phyloP scores from a whole-genome alignment of 1,284 basidiomycete genomes.

The Pseudozyma sp. region DNA sequence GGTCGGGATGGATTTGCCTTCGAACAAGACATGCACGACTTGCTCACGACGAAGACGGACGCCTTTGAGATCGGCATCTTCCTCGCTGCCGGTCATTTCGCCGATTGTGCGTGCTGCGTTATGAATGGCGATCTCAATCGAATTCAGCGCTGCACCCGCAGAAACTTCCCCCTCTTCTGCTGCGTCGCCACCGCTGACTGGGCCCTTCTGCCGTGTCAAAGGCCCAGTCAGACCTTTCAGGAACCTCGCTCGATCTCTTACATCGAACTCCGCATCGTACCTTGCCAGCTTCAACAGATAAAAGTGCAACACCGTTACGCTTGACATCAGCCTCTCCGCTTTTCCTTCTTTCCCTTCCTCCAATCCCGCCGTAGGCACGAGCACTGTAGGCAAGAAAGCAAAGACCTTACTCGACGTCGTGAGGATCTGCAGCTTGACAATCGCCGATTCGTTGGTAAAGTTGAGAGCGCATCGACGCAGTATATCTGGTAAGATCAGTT shows the following conservation, averaged over 20 bases:
- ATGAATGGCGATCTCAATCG: conserved; percentile 24
- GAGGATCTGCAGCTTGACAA: conserved; percentile 58
- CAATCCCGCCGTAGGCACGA: conserved; percentile 2
- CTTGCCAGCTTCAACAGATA: conserved; percentile 59
- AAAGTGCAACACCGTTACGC: conserved; percentile 43
- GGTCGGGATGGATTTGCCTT: conserved; percentile 16
- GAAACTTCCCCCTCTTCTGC: not conserved
- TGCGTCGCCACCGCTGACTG: not conserved
- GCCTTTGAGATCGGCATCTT: conserved; percentile 45
- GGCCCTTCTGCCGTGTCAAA: conserved; percentile 8
- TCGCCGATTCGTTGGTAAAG: conserved; percentile 55
- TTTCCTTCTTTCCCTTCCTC: conserved; percentile 18
- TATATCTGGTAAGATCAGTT: conserved; percentile 60
- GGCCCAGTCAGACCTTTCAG: conserved; percentile 56
- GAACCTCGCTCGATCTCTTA: conserved; percentile 62
- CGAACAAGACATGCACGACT: conserved; percentile 56
- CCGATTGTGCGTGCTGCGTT: conserved; percentile 21
- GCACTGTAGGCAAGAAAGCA: conserved; percentile 39
- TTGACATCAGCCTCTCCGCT: conserved; percentile 19
- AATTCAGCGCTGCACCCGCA: conserved; percentile 3
- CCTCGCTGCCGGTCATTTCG: conserved; percentile 25
- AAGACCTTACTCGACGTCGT: conserved; percentile 59
- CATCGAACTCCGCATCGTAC: conserved; percentile 58
- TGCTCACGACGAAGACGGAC: conserved; percentile 56
- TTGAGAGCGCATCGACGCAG: conserved; percentile 61